Base-by-base conservation (phyloP, 441 rosid species). In the Codiaeum variegatum region DNA sequence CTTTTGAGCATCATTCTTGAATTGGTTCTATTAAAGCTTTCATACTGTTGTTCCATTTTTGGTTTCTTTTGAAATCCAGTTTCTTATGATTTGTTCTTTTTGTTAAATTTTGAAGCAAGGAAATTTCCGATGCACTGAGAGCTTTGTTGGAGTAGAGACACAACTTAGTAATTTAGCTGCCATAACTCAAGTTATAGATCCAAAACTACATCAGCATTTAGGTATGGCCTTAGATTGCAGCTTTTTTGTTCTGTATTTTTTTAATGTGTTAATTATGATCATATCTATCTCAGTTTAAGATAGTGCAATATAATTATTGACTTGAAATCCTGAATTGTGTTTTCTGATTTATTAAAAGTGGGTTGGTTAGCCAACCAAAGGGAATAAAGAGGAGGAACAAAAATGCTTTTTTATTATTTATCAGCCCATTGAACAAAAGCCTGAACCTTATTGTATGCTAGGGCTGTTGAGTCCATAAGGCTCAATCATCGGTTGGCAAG, bases 151-250 rank as follows among this genome's bases (percentile, higher is more conserved):
- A 42, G 98, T 94, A 81, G 97, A 91, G 86, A 72, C 91, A 66
- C 98, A 92, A 67, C 98, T 95, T 71, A 78, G 80, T 81, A 90
- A 86, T 79, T 83, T 95, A 86, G 96, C 97, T 40, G 56, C 90
- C 21, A 82, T 95, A 68, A 95, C 99, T 80, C 98, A 90, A 81
- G 89, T 89, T 71, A 84, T 95, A 5, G 92, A 92, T 83, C 99
- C 98, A 31, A 95, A 90, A 75, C 98, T 92, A 82, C 99, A 95
- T 76, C 94, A 90, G 79, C 99, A 95, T 73, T 82, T 95, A 84
- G 97, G 99, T 94, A 84, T 21, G 46, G 8, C 44, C 29, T 68
- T 46, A 15, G 40, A 31, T 69, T 71, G 69, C 16, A 42, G 38
- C n/a, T 47, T 66, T 67, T 34, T 56, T 16, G 0, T 71, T 7